These are phyloP conservation scores for Perilla frutescens DNA, from an alignment of 257 asterid species.

Conservation along the genomic window DNA sequence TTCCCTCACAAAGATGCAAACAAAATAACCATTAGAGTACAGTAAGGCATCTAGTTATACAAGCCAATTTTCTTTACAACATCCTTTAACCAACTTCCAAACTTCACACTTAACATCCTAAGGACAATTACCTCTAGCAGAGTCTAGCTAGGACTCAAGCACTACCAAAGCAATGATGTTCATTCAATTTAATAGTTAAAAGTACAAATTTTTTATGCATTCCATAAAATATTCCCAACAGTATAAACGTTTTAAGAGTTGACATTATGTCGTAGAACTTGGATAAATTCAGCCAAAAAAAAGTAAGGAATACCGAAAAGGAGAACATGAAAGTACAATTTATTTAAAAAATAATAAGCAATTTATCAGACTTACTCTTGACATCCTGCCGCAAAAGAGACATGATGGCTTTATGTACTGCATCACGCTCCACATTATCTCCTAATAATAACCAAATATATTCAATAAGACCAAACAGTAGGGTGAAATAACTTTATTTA, in stretches of 20 bases:
- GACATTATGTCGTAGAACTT: background rate
- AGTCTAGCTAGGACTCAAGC: conserved; percentile 3
- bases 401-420: conserved; percentile 89
- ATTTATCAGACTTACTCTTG: conserved; percentile 65
- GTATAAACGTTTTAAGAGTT: background rate
- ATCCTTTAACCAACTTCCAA: conserved; percentile 9
- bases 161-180: conserved; percentile 12
- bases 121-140: conserved; percentile 20
- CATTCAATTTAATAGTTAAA: background rate
- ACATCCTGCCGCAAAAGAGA: conserved; percentile 87
- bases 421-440: conserved; percentile 96
- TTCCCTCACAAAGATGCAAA: too few relatives aligned
- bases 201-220: background rate
- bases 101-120: conserved; percentile 19
- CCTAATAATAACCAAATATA: conserved; percentile 49
- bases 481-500: conserved; percentile 9
- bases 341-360: background rate
- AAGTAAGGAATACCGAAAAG: background rate
- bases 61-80: conserved; percentile 17
- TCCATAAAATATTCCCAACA: conserved; percentile 4
- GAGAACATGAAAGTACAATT: background rate
- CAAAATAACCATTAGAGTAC: too few relatives aligned
- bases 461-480: conserved; percentile 7
- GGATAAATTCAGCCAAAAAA: conserved; percentile 8
- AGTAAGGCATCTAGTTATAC: background rate